Evolutionary conservation across 2,329 filamentous ascomycete genomes (phyloP).

Genomic region (Aspergillus ruber): DNA sequence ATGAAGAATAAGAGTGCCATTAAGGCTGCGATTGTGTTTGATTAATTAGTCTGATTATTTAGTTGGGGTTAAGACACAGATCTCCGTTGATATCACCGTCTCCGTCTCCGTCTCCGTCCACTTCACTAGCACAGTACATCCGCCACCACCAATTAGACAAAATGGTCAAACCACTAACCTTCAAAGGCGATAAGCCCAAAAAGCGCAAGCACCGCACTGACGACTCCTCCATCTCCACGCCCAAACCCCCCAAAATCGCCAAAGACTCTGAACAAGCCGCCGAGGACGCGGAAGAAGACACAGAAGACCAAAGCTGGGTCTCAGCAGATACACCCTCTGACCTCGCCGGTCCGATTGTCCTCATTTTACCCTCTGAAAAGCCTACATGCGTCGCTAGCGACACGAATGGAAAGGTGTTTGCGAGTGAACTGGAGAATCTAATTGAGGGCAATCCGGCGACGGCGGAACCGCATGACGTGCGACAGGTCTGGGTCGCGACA

Average conservation of each 20-base stretch:
- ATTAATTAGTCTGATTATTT: conserved; percentile 34
- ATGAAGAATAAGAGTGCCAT: conserved; percentile 68
- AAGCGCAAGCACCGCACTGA: conserved; percentile 71
- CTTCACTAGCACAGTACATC: not conserved
- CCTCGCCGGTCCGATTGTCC: conserved; percentile 71
- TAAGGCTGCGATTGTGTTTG: conserved; percentile 67
- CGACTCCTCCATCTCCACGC: conserved; percentile 19
- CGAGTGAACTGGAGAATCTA: conserved; percentile 76
- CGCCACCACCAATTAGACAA: conserved; percentile 8
- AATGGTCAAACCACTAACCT: conserved; percentile 72
- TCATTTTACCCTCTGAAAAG: conserved; percentile 71
- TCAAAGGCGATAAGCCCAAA: conserved; percentile 95
- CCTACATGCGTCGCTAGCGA: conserved; percentile 78
- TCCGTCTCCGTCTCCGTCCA: not conserved
- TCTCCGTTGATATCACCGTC: not conserved
- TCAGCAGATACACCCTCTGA: conserved; percentile 69
- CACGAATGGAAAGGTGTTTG: conserved; percentile 77
- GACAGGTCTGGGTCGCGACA: conserved; percentile 92
- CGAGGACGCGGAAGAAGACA: conserved; percentile 34
- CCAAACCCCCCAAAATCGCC: conserved; percentile 14
- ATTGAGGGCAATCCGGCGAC: conserved; percentile 74
- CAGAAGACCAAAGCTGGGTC: conserved; percentile 83
- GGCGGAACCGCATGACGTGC: conserved; percentile 89
- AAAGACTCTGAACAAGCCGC: conserved; percentile 13
- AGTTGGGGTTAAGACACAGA: not conserved